phyloP scores from a whole-genome alignment of 2,329 filamentous ascomycete species.

The Cordyceps tenuipes region DNA sequence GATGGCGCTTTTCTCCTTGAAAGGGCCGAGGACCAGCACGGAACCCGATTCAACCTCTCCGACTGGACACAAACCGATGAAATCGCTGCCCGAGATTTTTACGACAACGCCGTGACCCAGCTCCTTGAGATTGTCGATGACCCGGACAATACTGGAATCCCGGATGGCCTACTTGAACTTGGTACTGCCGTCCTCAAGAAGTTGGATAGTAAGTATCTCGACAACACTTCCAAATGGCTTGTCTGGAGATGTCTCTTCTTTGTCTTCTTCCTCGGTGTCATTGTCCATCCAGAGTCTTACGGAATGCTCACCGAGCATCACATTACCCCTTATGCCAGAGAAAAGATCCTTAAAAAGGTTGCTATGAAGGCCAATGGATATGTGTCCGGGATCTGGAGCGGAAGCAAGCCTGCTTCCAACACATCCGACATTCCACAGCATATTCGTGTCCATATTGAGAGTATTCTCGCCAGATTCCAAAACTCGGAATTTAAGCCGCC shows the following conservation, averaged over 20 bases:
- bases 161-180: slow-evolving; percentile 74
- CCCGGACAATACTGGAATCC: slow-evolving; percentile 75
- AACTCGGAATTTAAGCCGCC: slow-evolving; percentile 40
- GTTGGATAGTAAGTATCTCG: slow-evolving; percentile 62
- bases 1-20: slow-evolving; percentile 88
- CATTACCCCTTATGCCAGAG: slow-evolving; percentile 81
- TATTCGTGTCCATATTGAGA: slow-evolving; percentile 62
- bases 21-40: slow-evolving; percentile 69
- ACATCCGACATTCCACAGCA: slow-evolving; percentile 45
- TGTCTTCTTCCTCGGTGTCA: slow-evolving; percentile 71
- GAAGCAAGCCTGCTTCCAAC: slow-evolving; percentile 45
- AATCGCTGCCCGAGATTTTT: slow-evolving; percentile 79
- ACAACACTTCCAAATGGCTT: slow-evolving; percentile 72
- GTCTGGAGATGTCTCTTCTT: slow-evolving; percentile 90
- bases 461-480: slow-evolving; percentile 58
- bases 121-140: slow-evolving; percentile 84
- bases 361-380: slow-evolving; percentile 71
- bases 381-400: slow-evolving; percentile 71
- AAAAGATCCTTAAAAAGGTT: slow-evolving; percentile 72
- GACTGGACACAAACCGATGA: slow-evolving; percentile 71
- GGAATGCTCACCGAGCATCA: slow-evolving; percentile 81
- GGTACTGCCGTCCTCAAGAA: slow-evolving; percentile 76
- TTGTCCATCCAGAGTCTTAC: slow-evolving; percentile 80
- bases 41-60: slow-evolving; percentile 61
- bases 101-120: slow-evolving; percentile 68